Conservation (phyloP, 345 rosid species). For the Aquilaria yunnanensis region DNA sequence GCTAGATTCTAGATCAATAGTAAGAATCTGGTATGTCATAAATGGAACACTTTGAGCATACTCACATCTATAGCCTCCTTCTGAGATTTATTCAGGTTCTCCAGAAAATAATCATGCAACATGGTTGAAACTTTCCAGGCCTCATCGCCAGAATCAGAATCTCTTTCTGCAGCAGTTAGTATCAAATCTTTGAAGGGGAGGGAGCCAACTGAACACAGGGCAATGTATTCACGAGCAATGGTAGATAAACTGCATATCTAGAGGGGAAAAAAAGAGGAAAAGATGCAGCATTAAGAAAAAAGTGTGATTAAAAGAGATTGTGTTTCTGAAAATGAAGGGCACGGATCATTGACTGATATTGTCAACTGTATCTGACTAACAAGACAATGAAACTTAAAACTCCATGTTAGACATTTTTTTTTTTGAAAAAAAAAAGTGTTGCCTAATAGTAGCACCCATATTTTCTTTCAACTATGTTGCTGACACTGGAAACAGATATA, state of each 20-base stretch:
- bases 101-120: constrained; percentile 50
- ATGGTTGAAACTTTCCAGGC: constrained; percentile 79
- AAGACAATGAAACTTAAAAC: no score
- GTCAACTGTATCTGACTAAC: no score
- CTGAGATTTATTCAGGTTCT: constrained; percentile 74
- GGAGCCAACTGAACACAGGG: constrained; percentile 62
- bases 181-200: constrained; percentile 95
- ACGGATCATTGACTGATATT: no score
- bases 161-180: constrained; percentile 45
- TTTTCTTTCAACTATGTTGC: no score
- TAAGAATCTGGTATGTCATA: not conserved
- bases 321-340: no score
- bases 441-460: no score
- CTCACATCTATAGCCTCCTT: constrained; percentile 86
- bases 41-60: constrained; percentile 1
- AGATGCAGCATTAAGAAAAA: constrained; percentile 16
- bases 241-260: constrained; percentile 93
- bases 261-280: constrained; percentile 11
- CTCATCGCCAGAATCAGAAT: constrained; percentile 46
- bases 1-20: constrained; percentile 3
- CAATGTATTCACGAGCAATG: constrained; percentile 81
- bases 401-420: no score
- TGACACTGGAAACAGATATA: no score
- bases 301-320: no score
- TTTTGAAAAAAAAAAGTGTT: no score